Conservation (phyloP, 2,329 filamentous ascomycete species). For the Ophiosphaerella herpotricha region DNA sequence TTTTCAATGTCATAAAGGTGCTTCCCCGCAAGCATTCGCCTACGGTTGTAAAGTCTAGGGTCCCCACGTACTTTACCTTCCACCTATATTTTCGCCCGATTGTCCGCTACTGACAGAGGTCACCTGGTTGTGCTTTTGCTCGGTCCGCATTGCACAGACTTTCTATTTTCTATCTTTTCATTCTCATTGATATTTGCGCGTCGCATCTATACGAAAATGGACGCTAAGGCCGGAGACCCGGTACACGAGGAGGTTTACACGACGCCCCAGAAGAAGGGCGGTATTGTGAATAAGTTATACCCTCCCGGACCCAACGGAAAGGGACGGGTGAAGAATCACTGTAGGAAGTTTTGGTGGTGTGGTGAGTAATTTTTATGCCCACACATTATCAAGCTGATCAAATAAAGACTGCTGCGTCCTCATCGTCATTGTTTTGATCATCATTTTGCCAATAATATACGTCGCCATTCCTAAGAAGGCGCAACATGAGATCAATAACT, state of each 20-base stretch:
- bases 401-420: slow-evolving; percentile 53
- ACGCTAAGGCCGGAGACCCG: slow-evolving; percentile 21
- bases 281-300: slow-evolving; percentile 40
- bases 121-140: neutral
- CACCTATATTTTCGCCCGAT: neutral
- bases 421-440: slow-evolving; percentile 56
- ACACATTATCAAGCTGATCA: slow-evolving; percentile 3
- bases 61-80: neutral
- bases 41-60: slow-evolving; percentile 15
- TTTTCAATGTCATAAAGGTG: slow-evolving; percentile 23
- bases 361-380: slow-evolving; percentile 23
- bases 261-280: slow-evolving; percentile 28
- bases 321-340: slow-evolving; percentile 43
- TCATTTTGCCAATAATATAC: slow-evolving; percentile 63
- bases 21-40: slow-evolving; percentile 30
- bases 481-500: slow-evolving; percentile 58
- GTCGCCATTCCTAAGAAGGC: slow-evolving; percentile 64
- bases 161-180: neutral
- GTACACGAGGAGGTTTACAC: slow-evolving; percentile 22
- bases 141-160: neutral
- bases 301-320: slow-evolving; percentile 41
- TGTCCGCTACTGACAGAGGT: neutral
- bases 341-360: slow-evolving; percentile 47
- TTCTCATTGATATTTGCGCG: slow-evolving; percentile 4
- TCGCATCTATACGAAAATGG: slow-evolving; percentile 22